Base-by-base conservation (phyloP, 2,329 filamentous ascomycete species). In the Aspergillus udagawae region DNA sequence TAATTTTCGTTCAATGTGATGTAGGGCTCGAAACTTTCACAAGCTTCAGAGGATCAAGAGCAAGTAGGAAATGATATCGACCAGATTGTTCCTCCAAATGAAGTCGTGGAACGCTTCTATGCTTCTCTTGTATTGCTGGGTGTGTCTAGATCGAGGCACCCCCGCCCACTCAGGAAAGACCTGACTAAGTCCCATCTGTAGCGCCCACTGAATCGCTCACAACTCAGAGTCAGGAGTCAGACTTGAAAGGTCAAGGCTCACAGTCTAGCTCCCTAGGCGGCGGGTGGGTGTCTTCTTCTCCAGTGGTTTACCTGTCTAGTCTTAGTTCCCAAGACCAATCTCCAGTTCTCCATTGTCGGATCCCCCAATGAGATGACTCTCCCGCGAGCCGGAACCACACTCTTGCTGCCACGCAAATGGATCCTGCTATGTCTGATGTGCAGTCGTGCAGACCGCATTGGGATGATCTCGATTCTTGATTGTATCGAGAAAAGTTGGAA, bases 261-360 rank as follows among this genome's bases (percentile, higher is more conserved):
- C 28, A 4, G 28, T 12, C 28, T 29, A 29, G 10, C 28, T 29
- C 28, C 28, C 28, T 12, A 29, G 28, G 28, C 28, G 10, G 10
- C 14, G 10, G 20, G 21, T 14, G 5, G 32, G 32, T 38, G 20
- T 42, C 32, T 14, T 7, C 21, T 25, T 60, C 59, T 61, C 60
- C 49, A 51, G 32, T 51, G 54, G 52, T 58, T 66, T 57, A 38
- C 66, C 64, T 54, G 55, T 63, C 60, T 62, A 32, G 64, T 66
- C 53, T 52, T 68, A 67, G 65, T 57, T 50, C 38, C 32, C 14
- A 17, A 38, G 29, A 47, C 32, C 54, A 55, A 21, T 12, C 25
- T 45, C 54, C 54, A 54, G 54, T 45, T 27, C 41, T 44, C 49
- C 14, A 38, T 38, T 17, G 32, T 8, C 1, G 32, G 14, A 42